Percentiles rank a stretch among this genome's conserved stretches.
Evolutionary conservation across 2,329 filamentous ascomycete species (phyloP).

Genomic region (Pseudopyrenochaeta lycopersici): DNA sequence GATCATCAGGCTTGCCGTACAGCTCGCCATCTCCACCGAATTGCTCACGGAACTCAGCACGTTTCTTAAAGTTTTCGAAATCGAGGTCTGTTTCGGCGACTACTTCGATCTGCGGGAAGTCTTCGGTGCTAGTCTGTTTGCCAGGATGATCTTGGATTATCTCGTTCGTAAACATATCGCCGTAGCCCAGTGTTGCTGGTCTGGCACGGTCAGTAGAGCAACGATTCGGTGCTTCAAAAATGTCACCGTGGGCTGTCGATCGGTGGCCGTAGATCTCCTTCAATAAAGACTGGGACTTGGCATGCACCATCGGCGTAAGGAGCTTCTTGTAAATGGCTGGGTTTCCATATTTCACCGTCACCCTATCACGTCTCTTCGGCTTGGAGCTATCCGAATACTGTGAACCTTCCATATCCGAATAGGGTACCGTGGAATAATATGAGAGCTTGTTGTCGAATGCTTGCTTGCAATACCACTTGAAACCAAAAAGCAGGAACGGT

Average conservation of each 20-base stretch:
- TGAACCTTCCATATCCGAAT: constrained; percentile 60
- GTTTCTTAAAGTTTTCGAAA: constrained; percentile 90
- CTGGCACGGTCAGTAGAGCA: constrained; percentile 40
- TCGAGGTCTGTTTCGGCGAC: constrained; percentile 86
- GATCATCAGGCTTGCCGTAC: constrained; percentile 67
- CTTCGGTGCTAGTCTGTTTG: constrained; percentile 44
- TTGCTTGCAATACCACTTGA: constrained; percentile 83
- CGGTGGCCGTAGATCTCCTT: constrained; percentile 84
- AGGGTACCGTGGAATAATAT: constrained; percentile 73
- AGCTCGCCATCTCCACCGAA: constrained; percentile 75
- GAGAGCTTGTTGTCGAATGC: constrained; percentile 81
- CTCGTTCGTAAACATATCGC: constrained; percentile 80
- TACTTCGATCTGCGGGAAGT: constrained; percentile 76
- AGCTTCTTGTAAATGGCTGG: constrained; percentile 80
- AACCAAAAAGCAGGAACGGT: constrained; percentile 77
- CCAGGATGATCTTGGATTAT: constrained; percentile 70
- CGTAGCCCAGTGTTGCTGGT: constrained; percentile 71
- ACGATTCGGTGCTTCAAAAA: constrained; percentile 37
- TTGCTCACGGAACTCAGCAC: constrained; percentile 84
- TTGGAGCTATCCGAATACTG: constrained; percentile 48
- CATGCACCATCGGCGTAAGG: constrained; percentile 82
- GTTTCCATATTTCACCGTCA: constrained; percentile 83
- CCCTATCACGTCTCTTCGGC: constrained; percentile 63
- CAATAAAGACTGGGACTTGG: constrained; percentile 84
- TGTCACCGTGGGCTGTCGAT: constrained; percentile 63